Conservation (phyloP, 306 rosid genomes). For the Prunus dulcis region DNA sequence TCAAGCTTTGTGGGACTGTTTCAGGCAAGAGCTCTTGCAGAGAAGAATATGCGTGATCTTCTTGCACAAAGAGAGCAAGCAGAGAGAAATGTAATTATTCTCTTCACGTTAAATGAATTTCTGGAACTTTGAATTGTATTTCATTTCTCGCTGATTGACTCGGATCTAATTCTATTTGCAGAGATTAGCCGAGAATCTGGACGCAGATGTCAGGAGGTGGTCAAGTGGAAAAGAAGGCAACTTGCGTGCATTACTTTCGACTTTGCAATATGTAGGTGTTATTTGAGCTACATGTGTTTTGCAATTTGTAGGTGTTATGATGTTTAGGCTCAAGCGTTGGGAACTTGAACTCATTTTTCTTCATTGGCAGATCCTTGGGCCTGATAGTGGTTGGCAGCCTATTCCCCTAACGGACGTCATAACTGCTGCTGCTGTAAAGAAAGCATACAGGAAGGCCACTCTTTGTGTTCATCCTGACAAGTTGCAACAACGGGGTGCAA, state of each 20-base stretch:
- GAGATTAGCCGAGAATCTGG: constrained; percentile 93
- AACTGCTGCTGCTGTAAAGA: constrained; percentile 90
- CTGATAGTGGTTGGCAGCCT: constrained; percentile 90
- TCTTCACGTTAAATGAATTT: neutral
- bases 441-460: constrained; percentile 95
- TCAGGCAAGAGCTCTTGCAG: constrained; percentile 92
- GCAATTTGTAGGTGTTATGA: constrained; percentile 77
- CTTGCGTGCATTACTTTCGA: constrained; percentile 93
- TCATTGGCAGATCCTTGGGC: constrained; percentile 76
- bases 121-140: constrained; percentile 14
- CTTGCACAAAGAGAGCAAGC: constrained; percentile 86
- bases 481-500: constrained; percentile 90
- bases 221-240: constrained; percentile 98
- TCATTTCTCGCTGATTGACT: constrained; percentile 25
- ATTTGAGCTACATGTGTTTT: constrained; percentile 20
- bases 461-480: constrained; percentile 96
- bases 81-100: constrained; percentile 66
- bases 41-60: constrained; percentile 82
- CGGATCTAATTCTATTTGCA: constrained; percentile 45
- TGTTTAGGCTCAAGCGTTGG: neutral
- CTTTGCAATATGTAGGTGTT: constrained; percentile 93
- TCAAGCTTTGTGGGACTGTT: constrained; percentile 32
- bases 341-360: neutral
- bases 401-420: constrained; percentile 85
- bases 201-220: constrained; percentile 97